Conservation (phyloP, 805 yeast species). For the Debaryomyces maramus region DNA sequence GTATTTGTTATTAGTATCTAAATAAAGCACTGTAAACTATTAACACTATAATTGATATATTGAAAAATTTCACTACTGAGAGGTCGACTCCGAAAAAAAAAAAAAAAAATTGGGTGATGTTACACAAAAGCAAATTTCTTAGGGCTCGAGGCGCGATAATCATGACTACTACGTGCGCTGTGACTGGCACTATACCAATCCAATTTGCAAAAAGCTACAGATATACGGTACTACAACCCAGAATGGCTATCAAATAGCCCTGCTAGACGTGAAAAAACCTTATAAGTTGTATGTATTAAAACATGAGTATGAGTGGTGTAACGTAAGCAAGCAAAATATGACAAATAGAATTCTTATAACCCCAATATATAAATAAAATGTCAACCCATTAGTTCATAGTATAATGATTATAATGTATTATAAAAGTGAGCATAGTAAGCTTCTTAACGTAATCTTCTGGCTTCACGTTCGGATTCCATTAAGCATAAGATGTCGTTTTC, state of each 20-base stretch:
- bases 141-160: not conserved
- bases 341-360: slow-evolving; percentile 6
- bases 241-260: not conserved
- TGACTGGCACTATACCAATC: slow-evolving; percentile 1
- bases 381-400: slow-evolving; percentile 1
- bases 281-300: slow-evolving; percentile 7
- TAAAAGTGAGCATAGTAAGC: slow-evolving; percentile 2
- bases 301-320: slow-evolving; percentile 1
- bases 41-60: not conserved
- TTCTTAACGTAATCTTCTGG: slow-evolving; percentile 81
- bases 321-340: slow-evolving; percentile 7
- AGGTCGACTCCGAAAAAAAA: not conserved
- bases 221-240: not conserved
- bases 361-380: slow-evolving; percentile 3
- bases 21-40: not conserved
- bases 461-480: slow-evolving; percentile 99
- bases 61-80: not conserved
- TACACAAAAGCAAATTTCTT: not conserved
- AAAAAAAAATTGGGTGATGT: not conserved
- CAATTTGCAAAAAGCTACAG: not conserved
- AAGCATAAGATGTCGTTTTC: slow-evolving; percentile 75
- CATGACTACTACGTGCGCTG: not conserved
- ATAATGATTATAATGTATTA: slow-evolving; percentile 1
- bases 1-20: slow-evolving; percentile 19
- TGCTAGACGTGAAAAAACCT: slow-evolving; percentile 1